These are phyloP conservation scores for Cryptosporidium tyzzeri DNA, from an alignment of 169 alveolate species.

Conservation along the genomic window DNA sequence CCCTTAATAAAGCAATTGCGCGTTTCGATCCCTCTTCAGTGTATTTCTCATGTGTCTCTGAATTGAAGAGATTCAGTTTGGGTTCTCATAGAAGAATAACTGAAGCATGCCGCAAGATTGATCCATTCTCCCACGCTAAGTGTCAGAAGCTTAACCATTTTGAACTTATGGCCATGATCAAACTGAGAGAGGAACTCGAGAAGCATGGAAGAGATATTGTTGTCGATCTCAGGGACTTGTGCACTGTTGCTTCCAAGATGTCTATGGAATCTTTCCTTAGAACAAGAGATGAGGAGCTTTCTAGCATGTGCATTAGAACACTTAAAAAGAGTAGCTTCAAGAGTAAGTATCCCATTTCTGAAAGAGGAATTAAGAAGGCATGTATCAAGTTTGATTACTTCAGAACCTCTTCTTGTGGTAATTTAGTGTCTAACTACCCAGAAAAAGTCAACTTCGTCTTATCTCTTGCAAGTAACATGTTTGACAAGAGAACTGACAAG, in stretches of 20 bases:
- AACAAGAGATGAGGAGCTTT: conserved; percentile 17
- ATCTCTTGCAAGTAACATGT: conserved; percentile 18
- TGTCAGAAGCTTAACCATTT: conserved; percentile 66
- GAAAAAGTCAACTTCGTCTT: conserved; percentile 12
- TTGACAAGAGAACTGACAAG: conserved; percentile 25
- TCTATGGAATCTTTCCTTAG: conserved; percentile 19
- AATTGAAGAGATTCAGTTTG: neutral
- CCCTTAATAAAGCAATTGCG: neutral
- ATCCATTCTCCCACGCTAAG: conserved; percentile 48
- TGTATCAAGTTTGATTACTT: conserved; percentile 44
- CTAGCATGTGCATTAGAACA: conserved; percentile 22
- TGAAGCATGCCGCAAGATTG: conserved; percentile 69
- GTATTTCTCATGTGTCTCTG: conserved; percentile 12
- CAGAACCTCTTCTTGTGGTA: conserved; percentile 49
- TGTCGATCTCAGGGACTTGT: conserved; percentile 52
- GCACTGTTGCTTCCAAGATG: conserved; percentile 15
- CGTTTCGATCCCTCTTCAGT: conserved; percentile 8
- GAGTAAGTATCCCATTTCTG: conserved; percentile 17
- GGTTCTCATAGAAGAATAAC: conserved; percentile 25
- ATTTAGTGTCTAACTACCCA: neutral
- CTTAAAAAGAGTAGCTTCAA: neutral
- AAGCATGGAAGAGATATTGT: neutral
- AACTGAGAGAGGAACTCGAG: conserved; percentile 36
- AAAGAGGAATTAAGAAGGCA: conserved; percentile 41
- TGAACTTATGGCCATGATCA: conserved; percentile 23